phyloP scores from a whole-genome alignment of 1,284 basidiomycete species.

The Fomitopsis betulina region DNA sequence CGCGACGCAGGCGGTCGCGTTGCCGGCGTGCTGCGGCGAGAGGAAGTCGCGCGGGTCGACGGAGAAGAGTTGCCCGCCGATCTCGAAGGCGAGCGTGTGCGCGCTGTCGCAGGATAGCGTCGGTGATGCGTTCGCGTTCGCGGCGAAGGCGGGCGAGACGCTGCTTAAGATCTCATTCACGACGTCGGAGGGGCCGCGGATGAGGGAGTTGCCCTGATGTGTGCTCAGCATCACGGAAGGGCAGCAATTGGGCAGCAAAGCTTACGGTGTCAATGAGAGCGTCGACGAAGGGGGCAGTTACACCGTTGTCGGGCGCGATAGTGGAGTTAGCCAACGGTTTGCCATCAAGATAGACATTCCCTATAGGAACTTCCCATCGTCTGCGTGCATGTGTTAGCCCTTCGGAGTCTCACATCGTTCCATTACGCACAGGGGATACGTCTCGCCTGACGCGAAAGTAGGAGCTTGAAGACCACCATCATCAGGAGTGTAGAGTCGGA shows the following conservation, averaged over 20 bases:
- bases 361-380: slow-evolving; percentile 56
- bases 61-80: slow-evolving; percentile 58
- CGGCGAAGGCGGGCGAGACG: slow-evolving; percentile 31
- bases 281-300: slow-evolving; percentile 33
- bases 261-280: slow-evolving; percentile 51
- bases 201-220: slow-evolving; percentile 34
- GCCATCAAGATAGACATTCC: slow-evolving; percentile 54
- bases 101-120: slow-evolving; percentile 40
- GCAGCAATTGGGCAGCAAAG: not conserved
- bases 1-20: slow-evolving; percentile 40
- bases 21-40: slow-evolving; percentile 31
- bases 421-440: slow-evolving; percentile 28
- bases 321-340: slow-evolving; percentile 40
- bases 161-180: slow-evolving; percentile 35
- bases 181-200: slow-evolving; percentile 35
- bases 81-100: slow-evolving; percentile 55
- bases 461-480: slow-evolving; percentile 35
- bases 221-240: not conserved
- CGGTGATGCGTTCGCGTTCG: slow-evolving; percentile 20
- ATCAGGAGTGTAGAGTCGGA: slow-evolving; percentile 31
- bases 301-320: slow-evolving; percentile 28
- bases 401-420: not conserved
- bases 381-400: slow-evolving; percentile 19
- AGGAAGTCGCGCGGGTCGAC: slow-evolving; percentile 65
- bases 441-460: slow-evolving; percentile 31